Evolutionary conservation across 495 filamentous ascomycete genomes (phyloP), one percentile per base, ranked within the genome.

Genomic region (Podospora appendiculata): DNA sequence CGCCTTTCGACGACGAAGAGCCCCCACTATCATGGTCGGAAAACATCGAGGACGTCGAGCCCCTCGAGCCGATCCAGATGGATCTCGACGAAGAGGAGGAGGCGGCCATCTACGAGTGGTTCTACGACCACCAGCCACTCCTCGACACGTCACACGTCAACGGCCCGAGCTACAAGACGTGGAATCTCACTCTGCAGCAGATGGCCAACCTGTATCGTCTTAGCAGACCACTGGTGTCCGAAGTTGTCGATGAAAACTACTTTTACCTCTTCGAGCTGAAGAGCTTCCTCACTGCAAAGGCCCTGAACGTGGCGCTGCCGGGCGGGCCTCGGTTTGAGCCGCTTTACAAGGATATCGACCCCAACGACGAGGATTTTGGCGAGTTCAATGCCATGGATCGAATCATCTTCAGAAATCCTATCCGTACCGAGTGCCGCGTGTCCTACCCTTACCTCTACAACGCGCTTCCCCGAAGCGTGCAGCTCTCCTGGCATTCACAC

Each of bases 331-430:
- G 93, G 40, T 99, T 99, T 51, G 94, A 99, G 71, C 94, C 94
- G 13, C 70, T 99, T 10, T 99, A 97, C 76, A 99, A 99, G 70
- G 94, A 99, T 58, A 89, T 99, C 45, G 92, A 99, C 64, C 94
- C 94, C 33, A 97, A 99, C 61, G 91, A 97, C 61, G 94, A 99
- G 68, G 94, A 99, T 64, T 99, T 99, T 70, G 93, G 94, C 64
- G 94, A 99, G 69, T 99, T 99, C 80, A 99, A 99, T 61, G 94
- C 92, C 43, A 99, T 99, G 63, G 92, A 97, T 65, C 89, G 94
- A 54, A 99, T 99, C 69, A 99, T 99, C 59, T 99, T 99, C 78
- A 86, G 94, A 46, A 82, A 87, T 38, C 94, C 94, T 4, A 95
- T 97, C 59, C 83, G 92, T 48, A 99, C 92, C 17, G 94, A 99